These are phyloP conservation scores for Actinomortierella ambigua DNA, from an alignment of 371 early-diverging fungal genomes.

Conservation along the genomic window DNA sequence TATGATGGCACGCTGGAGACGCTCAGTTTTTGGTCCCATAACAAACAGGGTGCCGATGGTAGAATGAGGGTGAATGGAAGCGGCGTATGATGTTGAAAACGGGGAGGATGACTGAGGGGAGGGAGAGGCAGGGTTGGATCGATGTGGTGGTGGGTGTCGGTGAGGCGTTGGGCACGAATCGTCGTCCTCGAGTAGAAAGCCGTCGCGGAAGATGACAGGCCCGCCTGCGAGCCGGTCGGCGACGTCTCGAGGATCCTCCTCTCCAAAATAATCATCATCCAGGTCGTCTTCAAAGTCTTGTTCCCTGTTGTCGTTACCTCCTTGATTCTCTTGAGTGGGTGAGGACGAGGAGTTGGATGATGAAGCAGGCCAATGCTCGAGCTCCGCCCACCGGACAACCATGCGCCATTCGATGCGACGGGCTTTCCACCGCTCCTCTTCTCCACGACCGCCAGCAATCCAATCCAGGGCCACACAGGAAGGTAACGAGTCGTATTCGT, in stretches of 20 bases:
- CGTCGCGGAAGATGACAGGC: slow-evolving; percentile 40
- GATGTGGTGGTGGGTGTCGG: no score
- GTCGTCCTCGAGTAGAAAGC: slow-evolving; percentile 39
- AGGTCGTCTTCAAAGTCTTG: slow-evolving; percentile 13
- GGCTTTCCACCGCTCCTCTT: slow-evolving; percentile 41
- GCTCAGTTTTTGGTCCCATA: slow-evolving; percentile 43
- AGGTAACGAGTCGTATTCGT: slow-evolving; percentile 26
- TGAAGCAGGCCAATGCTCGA: slow-evolving; percentile 11
- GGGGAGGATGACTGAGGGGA: slow-evolving; percentile 1
- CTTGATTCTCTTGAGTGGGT: background rate
- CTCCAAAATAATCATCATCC: slow-evolving; percentile 34
- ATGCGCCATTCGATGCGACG: slow-evolving; percentile 36
- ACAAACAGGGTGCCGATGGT: slow-evolving; percentile 43
- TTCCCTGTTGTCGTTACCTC: background rate
- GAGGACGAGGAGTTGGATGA: background rate
- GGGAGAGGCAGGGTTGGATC: no score
- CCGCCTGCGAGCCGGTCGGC: slow-evolving; percentile 40
- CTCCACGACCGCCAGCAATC: slow-evolving; percentile 46
- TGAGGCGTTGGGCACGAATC: slow-evolving; percentile 10
- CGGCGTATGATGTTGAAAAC: slow-evolving; percentile 41
- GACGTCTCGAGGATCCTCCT: slow-evolving; percentile 44
- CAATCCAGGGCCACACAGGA: slow-evolving; percentile 43
- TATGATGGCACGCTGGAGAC: slow-evolving; percentile 34
- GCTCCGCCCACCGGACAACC: slow-evolving; percentile 44
- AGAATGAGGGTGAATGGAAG: slow-evolving; percentile 39